phyloP scores from a whole-genome alignment of 768 basidiomycete genomes.

The Leccinum subtestaceum region DNA sequence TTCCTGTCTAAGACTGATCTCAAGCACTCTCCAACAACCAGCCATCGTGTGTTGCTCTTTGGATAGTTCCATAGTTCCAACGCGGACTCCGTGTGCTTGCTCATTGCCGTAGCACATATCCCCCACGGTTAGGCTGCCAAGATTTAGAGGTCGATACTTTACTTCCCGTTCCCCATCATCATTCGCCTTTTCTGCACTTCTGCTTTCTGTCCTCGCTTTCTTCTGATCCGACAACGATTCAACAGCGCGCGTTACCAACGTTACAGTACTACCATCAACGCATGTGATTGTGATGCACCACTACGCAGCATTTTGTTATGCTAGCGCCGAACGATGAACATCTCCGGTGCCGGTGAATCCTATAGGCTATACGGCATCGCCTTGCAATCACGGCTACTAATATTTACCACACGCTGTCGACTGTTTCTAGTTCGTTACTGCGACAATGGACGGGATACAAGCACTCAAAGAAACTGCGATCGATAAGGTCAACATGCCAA shows the following conservation, averaged over 20 bases:
- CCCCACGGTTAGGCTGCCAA: background rate
- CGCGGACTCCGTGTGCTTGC: background rate
- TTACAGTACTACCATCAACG: background rate
- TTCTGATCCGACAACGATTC: background rate
- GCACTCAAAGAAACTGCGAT: conserved; percentile 32
- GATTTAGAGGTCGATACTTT: background rate
- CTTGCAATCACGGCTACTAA: background rate
- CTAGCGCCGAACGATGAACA: background rate
- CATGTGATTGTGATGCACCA: background rate
- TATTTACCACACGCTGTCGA: background rate
- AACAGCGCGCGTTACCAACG: background rate
- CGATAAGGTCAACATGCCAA: conserved; percentile 31
- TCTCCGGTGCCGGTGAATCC: background rate
- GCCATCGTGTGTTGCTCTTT: background rate
- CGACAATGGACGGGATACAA: conserved; percentile 37
- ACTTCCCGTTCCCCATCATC: background rate
- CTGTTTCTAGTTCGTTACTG: background rate
- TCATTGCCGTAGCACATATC: too few relatives aligned
- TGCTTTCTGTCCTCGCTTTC: background rate
- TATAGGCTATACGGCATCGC: background rate
- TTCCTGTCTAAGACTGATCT: background rate
- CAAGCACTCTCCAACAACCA: background rate
- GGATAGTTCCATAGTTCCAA: background rate
- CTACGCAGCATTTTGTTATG: too few relatives aligned
- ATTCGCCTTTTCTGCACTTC: background rate